These are phyloP conservation scores for Cenococcum geophilum DNA, from an alignment of 495 filamentous ascomycete species.

Conservation along the genomic window DNA sequence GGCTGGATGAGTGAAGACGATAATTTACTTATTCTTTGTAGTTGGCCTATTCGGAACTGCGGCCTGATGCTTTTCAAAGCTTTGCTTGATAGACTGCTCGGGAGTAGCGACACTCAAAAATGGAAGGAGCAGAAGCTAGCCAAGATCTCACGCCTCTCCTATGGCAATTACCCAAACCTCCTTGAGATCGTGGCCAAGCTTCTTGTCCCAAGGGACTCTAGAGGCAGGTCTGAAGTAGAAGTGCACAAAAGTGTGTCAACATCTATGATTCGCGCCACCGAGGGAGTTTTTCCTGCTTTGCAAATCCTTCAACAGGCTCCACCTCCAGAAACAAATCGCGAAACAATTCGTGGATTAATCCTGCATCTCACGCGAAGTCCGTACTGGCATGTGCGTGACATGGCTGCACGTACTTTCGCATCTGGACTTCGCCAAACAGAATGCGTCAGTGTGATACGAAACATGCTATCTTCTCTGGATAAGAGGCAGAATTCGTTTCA, in stretches of 20 bases:
- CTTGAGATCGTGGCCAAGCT: constrained; percentile 61
- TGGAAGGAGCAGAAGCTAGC: constrained; percentile 23
- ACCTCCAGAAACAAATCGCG: constrained; percentile 44
- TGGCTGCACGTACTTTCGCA: constrained; percentile 69
- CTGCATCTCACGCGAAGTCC: constrained; percentile 58
- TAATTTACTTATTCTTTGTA: constrained; percentile 32
- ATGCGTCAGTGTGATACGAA: constrained; percentile 6
- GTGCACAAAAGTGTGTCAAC: constrained; percentile 1
- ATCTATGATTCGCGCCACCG: constrained; percentile 36
- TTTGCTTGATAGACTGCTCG: constrained; percentile 68
- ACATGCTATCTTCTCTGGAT: neutral
- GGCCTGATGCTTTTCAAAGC: constrained; percentile 83
- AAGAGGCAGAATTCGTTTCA: constrained; percentile 59
- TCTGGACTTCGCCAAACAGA: constrained; percentile 33
- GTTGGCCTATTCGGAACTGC: constrained; percentile 91
- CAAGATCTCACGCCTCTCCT: constrained; percentile 49
- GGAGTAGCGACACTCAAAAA: constrained; percentile 54
- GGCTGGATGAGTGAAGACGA: neutral
- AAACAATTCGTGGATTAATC: constrained; percentile 46
- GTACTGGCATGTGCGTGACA: constrained; percentile 85
- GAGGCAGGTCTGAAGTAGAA: neutral
- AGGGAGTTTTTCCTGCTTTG: constrained; percentile 80
- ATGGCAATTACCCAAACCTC: constrained; percentile 66
- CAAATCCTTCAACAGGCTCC: constrained; percentile 68
- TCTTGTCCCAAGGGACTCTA: constrained; percentile 41